Evolutionary conservation across 371 early-diverging fungal genomes (phyloP).

Genomic region (Lichtheimia hyalospora): DNA sequence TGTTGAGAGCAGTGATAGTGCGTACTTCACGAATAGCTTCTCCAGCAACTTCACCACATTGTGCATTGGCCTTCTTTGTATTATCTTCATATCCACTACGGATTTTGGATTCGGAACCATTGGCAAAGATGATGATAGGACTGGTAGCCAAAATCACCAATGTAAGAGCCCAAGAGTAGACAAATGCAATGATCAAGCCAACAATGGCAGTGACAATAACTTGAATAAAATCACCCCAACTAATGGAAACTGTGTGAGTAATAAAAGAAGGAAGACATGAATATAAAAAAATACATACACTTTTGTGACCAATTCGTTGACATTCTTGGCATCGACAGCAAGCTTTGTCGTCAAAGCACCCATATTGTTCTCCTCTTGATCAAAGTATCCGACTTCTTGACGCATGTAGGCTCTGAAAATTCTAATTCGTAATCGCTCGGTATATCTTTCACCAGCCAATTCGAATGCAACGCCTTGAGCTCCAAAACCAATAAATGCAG

Average conservation of each 20-base stretch:
- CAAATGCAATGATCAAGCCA: slow-evolving; percentile 40
- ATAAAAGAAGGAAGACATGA: slow-evolving; percentile 11
- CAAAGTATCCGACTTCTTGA: slow-evolving; percentile 90
- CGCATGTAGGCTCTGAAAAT: slow-evolving; percentile 63
- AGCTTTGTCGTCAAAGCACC: slow-evolving; percentile 85
- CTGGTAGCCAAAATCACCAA: slow-evolving; percentile 48
- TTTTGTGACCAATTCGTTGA: slow-evolving; percentile 68
- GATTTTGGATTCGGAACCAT: slow-evolving; percentile 21
- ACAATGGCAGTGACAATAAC: slow-evolving; percentile 36
- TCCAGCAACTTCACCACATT: slow-evolving; percentile 64
- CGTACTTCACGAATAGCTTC: slow-evolving; percentile 82
- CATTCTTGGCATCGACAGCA: slow-evolving; percentile 78
- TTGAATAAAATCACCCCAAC: slow-evolving; percentile 48
- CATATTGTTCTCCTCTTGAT: slow-evolving; percentile 76
- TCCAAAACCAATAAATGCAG: slow-evolving; percentile 48
- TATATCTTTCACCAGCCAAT: slow-evolving; percentile 58
- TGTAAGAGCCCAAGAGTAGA: slow-evolving; percentile 46
- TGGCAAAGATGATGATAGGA: slow-evolving; percentile 41
- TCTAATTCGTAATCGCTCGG: slow-evolving; percentile 57
- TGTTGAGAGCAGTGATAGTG: slow-evolving; percentile 74
- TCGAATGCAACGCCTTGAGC: slow-evolving; percentile 44
- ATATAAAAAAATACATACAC: slow-evolving; percentile 60
- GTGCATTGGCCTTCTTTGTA: slow-evolving; percentile 59
- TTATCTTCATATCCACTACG: slow-evolving; percentile 51
- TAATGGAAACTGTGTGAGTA: no score